Evolutionary conservation across 768 basidiomycete species (phyloP).

Genomic region (Strobilomyces echinocephalus): DNA sequence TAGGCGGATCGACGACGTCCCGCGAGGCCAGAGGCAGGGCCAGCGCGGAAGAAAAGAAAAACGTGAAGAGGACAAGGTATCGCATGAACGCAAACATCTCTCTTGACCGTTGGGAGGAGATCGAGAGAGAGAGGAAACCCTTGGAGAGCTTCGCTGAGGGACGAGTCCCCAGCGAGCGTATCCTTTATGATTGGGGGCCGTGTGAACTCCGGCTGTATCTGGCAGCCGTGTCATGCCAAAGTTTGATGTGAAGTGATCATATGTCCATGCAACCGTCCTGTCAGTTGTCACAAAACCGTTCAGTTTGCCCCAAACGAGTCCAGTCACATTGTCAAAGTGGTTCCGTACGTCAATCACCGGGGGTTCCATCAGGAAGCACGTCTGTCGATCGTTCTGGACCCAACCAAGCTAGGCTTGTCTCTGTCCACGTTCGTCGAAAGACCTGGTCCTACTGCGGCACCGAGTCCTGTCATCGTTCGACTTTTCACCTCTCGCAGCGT

Average conservation of each 20-base stretch:
- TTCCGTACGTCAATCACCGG: conserved; percentile 5
- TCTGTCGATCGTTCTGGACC: conserved; percentile 1
- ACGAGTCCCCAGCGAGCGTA: not conserved
- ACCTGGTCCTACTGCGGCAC: not conserved
- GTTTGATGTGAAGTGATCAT: not conserved
- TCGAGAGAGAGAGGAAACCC: conserved; percentile 17
- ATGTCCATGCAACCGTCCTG: not conserved
- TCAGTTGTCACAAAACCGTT: not conserved
- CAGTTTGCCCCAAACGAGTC: not conserved
- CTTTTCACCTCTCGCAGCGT: not conserved
- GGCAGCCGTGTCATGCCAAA: not conserved
- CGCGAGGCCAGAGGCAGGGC: conserved; percentile 34
- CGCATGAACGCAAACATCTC: conserved; percentile 24
- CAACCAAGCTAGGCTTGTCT: not conserved
- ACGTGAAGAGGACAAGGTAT: conserved; percentile 21
- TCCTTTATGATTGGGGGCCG: conserved; percentile 20
- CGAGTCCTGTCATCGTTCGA: not conserved
- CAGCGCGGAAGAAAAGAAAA: conserved; percentile 15
- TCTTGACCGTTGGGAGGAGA: not conserved
- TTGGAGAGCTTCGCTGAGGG: conserved; percentile 12
- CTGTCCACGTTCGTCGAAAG: not conserved
- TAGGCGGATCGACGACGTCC: conserved; percentile 46
- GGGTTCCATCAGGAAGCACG: conserved; percentile 9
- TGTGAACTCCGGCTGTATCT: conserved; percentile 21
- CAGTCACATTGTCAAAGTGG: not conserved